phyloP scores from a whole-genome alignment of 2,329 filamentous ascomycete genomes.

The Claviceps maximensis region DNA sequence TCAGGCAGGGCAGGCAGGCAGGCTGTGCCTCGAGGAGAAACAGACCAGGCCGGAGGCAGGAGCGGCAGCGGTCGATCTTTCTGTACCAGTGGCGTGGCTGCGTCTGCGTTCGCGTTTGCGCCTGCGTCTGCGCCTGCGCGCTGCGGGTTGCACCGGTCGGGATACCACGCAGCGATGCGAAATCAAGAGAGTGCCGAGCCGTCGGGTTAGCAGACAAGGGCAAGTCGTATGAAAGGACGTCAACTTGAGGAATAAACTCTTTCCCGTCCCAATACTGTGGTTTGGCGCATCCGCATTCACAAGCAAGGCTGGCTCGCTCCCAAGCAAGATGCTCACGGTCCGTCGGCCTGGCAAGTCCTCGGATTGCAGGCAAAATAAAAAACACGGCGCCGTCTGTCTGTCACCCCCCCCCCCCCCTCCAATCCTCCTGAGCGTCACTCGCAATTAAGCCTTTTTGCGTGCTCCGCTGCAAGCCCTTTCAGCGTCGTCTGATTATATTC shows the following conservation, averaged over 20 bases:
- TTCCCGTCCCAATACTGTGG: too few species aligned
- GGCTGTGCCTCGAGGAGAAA: not conserved
- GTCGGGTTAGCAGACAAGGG: too few species aligned
- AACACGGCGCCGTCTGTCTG: not conserved
- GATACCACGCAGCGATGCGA: not conserved
- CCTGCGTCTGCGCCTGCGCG: not conserved
- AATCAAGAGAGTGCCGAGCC: too few species aligned
- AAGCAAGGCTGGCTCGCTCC: too few species aligned
- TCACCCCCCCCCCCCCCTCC: too few species aligned
- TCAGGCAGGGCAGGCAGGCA: not conserved
- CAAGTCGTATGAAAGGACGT: not conserved
- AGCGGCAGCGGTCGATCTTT: not conserved
- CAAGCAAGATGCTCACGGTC: too few species aligned
- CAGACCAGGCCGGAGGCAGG: not conserved
- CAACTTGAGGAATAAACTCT: too few species aligned
- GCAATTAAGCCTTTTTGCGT: not conserved
- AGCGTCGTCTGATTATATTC: constrained; percentile 8
- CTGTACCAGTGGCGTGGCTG: not conserved
- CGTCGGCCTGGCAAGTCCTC: not conserved
- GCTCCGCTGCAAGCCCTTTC: constrained; percentile 2
- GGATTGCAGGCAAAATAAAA: constrained; percentile 1
- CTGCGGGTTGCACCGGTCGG: not conserved
- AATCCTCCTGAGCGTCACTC: constrained; percentile 7
- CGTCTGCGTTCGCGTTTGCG: too few species aligned
- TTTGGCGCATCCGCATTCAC: too few species aligned